phyloP scores from a whole-genome alignment of 257 asterid species.

The Anisodus acutangulus region DNA sequence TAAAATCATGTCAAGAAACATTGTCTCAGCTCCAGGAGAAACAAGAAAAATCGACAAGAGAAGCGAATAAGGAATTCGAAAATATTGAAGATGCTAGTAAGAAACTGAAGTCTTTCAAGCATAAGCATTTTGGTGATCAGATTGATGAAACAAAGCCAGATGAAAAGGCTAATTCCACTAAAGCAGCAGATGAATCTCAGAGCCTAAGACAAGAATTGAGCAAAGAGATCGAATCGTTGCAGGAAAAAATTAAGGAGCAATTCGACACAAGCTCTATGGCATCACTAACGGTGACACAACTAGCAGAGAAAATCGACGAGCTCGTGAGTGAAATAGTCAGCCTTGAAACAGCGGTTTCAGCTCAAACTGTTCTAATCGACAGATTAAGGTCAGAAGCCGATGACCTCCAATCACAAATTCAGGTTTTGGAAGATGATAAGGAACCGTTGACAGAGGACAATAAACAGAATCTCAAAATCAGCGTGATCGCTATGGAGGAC shows the following conservation, averaged over 20 bases:
- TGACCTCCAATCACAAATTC: conserved; percentile 68
- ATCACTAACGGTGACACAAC: conserved; percentile 66
- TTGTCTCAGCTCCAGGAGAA: conserved; percentile 64
- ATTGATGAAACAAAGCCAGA: conserved; percentile 32
- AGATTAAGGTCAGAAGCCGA: conserved; percentile 63
- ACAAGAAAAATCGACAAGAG: conserved; percentile 53
- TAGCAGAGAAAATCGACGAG: conserved; percentile 88
- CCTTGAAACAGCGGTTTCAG: conserved; percentile 75
- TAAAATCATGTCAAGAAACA: conserved; percentile 78
- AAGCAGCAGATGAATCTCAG: conserved; percentile 25
- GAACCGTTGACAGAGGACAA: conserved; percentile 38
- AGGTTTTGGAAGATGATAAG: conserved; percentile 61
- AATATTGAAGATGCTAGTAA: conserved; percentile 62
- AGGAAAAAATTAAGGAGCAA: conserved; percentile 38
- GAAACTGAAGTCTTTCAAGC: conserved; percentile 51
- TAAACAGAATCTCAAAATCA: conserved; percentile 44
- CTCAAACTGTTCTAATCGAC: conserved; percentile 75
- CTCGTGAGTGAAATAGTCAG: conserved; percentile 72
- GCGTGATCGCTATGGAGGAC: conserved; percentile 69
- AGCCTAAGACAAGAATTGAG: conserved; percentile 34
- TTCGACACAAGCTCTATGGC: conserved; percentile 40
- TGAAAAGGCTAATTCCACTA: conserved; percentile 24
- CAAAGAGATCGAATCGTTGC: conserved; percentile 30
- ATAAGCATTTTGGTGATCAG: conserved; percentile 38
- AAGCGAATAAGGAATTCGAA: conserved; percentile 57